Base-by-base conservation (phyloP, 2,329 filamentous ascomycete genomes). In the Rhinocladiella mackenziei region DNA sequence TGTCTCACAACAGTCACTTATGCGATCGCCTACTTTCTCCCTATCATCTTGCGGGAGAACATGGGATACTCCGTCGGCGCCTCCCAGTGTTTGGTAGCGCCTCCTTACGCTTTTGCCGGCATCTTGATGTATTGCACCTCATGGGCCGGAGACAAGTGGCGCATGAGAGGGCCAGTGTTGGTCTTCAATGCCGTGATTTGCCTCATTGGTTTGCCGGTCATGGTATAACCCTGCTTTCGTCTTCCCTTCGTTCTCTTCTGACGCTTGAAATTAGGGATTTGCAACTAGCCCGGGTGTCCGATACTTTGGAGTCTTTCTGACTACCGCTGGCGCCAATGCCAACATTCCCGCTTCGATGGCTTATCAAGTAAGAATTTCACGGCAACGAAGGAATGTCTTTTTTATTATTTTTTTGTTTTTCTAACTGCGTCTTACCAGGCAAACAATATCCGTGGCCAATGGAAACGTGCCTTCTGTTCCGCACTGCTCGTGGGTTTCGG, bases 371-470 rank as follows among this genome's bases (percentile, higher is more conserved):
- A 20, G 36, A 25, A 18, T 33, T 23, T 9, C 11, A 9, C 14
- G 13, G 5, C 13, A 34, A 9, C 15, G 8, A 17, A 20, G 7
- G 14, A 18, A 34, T 36, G 10, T 28, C 5, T 14, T 15, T 9
- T 35, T 8, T 8, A 4, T 35, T 17, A 25, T 29, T 5, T 14
- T 18, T 3, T 3, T 15, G 13, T 7, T n/a, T 28, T 4, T 9
- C 40, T 29, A 15, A 28, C 11, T 35, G 4, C 5, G 7, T 23
- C 13, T 8, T 89, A 86, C 67, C 86, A 89, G 67, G 84, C 86
- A 31, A 92, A 91, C 67, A 94, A 94, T 65, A 83, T 94, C 58
- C 80, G 85, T 35, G 87, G 86, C 0, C 86, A 92, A 67, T 92
- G 86, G 85, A 92, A 89, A 69, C 78, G 87, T 29, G 86, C 86